Percentiles rank a stretch among this genome's conserved stretches.
Conservation (phyloP, 106 monocot genomes). For the Apostasia ramifera region DNA sequence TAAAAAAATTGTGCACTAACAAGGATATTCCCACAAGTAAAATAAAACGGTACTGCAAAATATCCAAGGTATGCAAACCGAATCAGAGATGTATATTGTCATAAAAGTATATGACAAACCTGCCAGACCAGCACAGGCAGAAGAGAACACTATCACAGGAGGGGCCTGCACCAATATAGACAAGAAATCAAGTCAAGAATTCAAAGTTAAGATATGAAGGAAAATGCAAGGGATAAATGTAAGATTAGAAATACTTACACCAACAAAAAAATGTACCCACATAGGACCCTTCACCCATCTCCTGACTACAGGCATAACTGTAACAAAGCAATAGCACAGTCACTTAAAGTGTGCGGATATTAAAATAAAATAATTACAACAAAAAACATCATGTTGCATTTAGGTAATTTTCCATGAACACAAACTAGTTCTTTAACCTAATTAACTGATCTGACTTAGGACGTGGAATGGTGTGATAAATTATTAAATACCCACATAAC, state of each 20-base stretch:
- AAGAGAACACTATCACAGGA: conserved; percentile 23
- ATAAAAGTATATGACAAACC: neutral
- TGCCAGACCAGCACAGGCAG: conserved; percentile 27
- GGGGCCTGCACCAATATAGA: conserved; percentile 14
- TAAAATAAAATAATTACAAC: neutral
- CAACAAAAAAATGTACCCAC: conserved; percentile 82
- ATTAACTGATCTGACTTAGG: too few species aligned
- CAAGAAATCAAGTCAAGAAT: neutral
- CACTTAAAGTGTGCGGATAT: neutral
- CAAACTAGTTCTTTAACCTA: too few species aligned
- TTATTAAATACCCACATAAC: too few species aligned
- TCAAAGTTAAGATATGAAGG: too few species aligned
- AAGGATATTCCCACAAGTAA: too few species aligned
- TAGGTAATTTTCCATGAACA: too few species aligned
- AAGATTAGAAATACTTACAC: conserved; percentile 42
- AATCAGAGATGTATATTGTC: too few species aligned
- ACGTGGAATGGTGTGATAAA: too few species aligned
- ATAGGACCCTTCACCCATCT: conserved; percentile 73
- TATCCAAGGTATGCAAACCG: too few species aligned
- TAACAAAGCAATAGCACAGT: conserved; percentile 6
- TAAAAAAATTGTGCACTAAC: too few species aligned
- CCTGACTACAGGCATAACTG: conserved; percentile 83
- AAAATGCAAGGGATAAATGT: neutral
- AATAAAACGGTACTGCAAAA: too few species aligned
- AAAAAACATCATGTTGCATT: neutral